Evolutionary conservation across 2,329 filamentous ascomycete genomes (phyloP).

Genomic region (Periglandula ipomoeae): DNA sequence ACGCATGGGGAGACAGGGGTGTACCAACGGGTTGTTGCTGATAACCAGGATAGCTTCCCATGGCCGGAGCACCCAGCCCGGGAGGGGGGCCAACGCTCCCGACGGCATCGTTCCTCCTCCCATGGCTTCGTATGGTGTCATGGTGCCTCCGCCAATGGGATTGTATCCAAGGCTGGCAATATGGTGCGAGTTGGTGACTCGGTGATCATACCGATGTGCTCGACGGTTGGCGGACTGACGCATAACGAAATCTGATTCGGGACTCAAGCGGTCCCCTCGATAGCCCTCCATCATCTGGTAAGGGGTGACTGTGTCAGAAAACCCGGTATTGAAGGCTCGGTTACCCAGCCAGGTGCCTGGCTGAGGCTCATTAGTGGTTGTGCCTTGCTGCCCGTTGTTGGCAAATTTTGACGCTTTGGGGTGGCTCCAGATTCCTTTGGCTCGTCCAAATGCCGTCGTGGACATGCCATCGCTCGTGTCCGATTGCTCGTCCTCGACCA

Average conservation of each 20-base stretch:
- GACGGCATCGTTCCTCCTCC: constrained; percentile 24
- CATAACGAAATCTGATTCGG: constrained; percentile 39
- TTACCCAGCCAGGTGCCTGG: constrained; percentile 36
- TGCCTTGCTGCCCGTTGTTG: constrained; percentile 23
- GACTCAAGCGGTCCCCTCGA: constrained; percentile 36
- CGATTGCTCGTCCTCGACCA: constrained; percentile 45
- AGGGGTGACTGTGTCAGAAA: constrained; percentile 29
- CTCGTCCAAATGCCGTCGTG: constrained; percentile 40
- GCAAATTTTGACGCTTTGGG: constrained; percentile 31
- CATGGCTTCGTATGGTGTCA: constrained; percentile 27
- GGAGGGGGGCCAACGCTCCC: constrained; percentile 24
- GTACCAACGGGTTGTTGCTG: constrained; percentile 52
- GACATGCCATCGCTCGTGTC: constrained; percentile 48
- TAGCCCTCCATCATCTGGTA: constrained; percentile 31
- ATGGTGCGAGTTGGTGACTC: constrained; percentile 27
- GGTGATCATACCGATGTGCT: constrained; percentile 36
- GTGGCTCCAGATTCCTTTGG: constrained; percentile 47
- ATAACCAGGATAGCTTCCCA: constrained; percentile 38
- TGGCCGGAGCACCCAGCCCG: constrained; percentile 27
- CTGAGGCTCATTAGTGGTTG: constrained; percentile 25
- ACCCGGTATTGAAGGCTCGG: constrained; percentile 28
- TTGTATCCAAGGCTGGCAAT: constrained; percentile 26
- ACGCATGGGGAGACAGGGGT: constrained; percentile 62
- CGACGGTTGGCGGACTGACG: constrained; percentile 35
- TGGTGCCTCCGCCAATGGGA: constrained; percentile 16